These are phyloP conservation scores for Neurospora intermedia DNA, from an alignment of 495 filamentous ascomycete genomes.

Conservation along the genomic window DNA sequence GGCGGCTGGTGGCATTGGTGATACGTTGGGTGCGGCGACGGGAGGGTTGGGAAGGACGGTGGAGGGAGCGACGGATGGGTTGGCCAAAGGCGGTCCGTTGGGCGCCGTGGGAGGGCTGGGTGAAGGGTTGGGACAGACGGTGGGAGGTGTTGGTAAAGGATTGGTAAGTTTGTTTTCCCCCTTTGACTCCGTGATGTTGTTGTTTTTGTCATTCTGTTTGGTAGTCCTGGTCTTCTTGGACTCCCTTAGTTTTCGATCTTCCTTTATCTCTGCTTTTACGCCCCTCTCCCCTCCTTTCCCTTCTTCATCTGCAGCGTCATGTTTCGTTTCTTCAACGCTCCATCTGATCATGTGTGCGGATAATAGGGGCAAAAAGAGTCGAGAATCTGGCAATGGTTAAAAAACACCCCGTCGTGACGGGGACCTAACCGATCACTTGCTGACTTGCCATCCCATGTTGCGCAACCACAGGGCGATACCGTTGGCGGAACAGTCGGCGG, in stretches of 20 bases:
- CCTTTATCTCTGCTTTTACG: background rate
- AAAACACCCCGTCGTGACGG: background rate
- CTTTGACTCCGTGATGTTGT: background rate
- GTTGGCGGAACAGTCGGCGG: conserved; percentile 16
- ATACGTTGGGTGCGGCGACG: conserved; percentile 6
- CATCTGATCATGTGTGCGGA: background rate
- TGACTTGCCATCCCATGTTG: background rate
- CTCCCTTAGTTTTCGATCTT: no score
- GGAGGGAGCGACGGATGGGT: conserved; percentile 12
- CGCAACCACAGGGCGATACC: conserved; percentile 11
- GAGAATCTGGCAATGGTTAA: conserved; percentile 12
- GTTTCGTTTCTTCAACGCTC: background rate
- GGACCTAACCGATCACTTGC: background rate
- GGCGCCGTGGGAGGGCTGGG: conserved; percentile 15
- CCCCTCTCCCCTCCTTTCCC: background rate
- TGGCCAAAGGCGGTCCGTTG: conserved; percentile 14
- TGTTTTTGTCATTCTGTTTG: background rate
- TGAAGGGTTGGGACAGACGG: conserved; percentile 16
- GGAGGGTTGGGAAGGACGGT: conserved; percentile 8
- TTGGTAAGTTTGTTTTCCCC: background rate
- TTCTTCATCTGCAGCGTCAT: background rate
- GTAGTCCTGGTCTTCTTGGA: background rate
- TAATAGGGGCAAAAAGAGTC: background rate
- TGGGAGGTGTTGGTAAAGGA: conserved; percentile 16
- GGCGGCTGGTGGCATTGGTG: conserved; percentile 2